phyloP scores from a whole-genome alignment of 768 basidiomycete species.

The Antrodiella citrinella region DNA sequence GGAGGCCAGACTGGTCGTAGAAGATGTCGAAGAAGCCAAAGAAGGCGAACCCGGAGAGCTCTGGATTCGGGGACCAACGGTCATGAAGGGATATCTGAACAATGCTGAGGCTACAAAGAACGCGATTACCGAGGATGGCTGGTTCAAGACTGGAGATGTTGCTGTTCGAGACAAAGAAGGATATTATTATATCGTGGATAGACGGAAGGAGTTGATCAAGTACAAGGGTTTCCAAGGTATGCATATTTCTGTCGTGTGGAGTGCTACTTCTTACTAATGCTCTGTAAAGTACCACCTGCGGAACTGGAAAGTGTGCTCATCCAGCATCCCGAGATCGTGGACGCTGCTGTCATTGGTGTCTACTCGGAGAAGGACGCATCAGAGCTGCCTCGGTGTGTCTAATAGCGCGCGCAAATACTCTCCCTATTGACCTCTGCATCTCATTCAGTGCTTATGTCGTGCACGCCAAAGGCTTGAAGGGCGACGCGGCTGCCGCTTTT shows the following conservation, averaged over 20 bases:
- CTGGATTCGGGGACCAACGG: conserved; percentile 68
- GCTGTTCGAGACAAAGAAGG: conserved; percentile 60
- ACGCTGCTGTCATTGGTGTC: conserved; percentile 77
- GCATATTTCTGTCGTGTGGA: conserved; percentile 5
- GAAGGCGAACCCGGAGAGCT: conserved; percentile 66
- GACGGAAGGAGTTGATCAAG: conserved; percentile 70
- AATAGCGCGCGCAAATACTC: not conserved
- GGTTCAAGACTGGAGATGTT: conserved; percentile 90
- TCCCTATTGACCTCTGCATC: not conserved
- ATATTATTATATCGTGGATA: conserved; percentile 66
- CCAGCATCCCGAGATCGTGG: conserved; percentile 67
- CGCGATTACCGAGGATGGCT: conserved; percentile 63
- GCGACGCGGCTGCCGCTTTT: conserved; percentile 35
- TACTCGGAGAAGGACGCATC: conserved; percentile 60
- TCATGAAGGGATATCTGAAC: conserved; percentile 85
- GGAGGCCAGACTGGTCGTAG: conserved; percentile 62
- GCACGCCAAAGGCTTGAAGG: conserved; percentile 29
- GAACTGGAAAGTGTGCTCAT: conserved; percentile 75
- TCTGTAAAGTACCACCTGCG: conserved; percentile 70
- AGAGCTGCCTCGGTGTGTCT: conserved; percentile 63
- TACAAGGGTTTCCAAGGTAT: conserved; percentile 80
- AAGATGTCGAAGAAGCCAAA: conserved; percentile 45
- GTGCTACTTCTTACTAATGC: not conserved
- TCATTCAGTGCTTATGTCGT: conserved; percentile 54
- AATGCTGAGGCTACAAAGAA: conserved; percentile 63